Evolutionary conservation across 352 stramenopile species (phyloP), one percentile per base, ranked within the genome.

Genomic region (Phytophthora palmivora): DNA sequence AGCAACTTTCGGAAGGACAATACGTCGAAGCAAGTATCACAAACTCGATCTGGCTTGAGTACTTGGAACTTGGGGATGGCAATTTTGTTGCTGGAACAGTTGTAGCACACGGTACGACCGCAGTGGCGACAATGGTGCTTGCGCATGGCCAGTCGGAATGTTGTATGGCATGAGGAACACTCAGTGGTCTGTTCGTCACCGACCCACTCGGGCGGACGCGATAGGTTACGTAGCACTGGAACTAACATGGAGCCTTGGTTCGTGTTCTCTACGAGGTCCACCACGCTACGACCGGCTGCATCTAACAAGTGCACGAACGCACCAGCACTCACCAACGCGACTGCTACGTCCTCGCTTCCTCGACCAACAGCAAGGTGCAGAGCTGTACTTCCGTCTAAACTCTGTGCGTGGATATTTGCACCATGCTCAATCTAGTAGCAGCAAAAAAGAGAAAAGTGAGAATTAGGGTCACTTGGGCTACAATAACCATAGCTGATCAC

Each of bases 41-140:
- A 95, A n/a, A 95, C 85, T 28, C 87, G 85, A 38, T 80, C 66
- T 4, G 82, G 78, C 44, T 88, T 89, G 30, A 79, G 58, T 9
- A 89, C 47, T 57, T 93, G 75, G 63, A 95, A 95, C 70, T 95
- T 95, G 16, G 85, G 80, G 54, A 95, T 91, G 22, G 81, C 67
- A 44, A 93, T 91, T 63, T 88, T 91, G 71, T 92, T 87, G 63
- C 79, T 90, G 6, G 83, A 93, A 68, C 87, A 95, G 49, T 91
- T 94, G 77, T 92, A 92, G 69, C 87, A 95, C 33, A 95, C 66
- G 42, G 86, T 86, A 57, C 87, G 87, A 6, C 87, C 87, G 44
- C 87, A 95, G 49, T 95, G 87, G 14, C 80, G 82, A 39, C 87
- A 95, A 60, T 93, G 82, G 60, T 95, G 84, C 54, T 90, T 92